Percentiles rank a stretch among this genome's conserved stretches.
Evolutionary conservation across 495 filamentous ascomycete genomes (phyloP).

Genomic region (Trichoderma erinaceum): DNA sequence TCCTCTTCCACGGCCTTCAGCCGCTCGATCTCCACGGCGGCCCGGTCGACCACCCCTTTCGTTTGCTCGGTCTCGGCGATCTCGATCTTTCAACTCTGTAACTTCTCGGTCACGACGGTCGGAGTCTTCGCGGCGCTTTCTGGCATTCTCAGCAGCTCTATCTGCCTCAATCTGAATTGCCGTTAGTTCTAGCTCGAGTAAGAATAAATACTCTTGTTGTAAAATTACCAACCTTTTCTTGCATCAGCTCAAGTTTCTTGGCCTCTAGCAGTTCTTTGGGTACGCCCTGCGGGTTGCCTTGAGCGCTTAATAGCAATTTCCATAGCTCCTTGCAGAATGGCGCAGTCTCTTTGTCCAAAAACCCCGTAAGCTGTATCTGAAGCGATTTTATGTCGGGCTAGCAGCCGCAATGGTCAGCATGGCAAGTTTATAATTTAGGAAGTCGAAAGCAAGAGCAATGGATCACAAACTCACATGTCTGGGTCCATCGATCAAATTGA

Average conservation of each 20-base stretch:
- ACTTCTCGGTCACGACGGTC: slow-evolving; percentile 53
- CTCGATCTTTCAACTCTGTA: slow-evolving; percentile 61
- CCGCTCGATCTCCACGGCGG: slow-evolving; percentile 44
- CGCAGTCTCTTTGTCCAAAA: slow-evolving; percentile 88
- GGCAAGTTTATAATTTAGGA: neutral
- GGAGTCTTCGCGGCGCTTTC: slow-evolving; percentile 53
- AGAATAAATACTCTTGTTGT: neutral
- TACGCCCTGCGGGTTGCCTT: slow-evolving; percentile 80
- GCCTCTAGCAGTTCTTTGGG: slow-evolving; percentile 92
- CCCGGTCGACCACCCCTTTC: slow-evolving; percentile 46
- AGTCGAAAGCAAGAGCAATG: neutral
- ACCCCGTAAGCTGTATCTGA: slow-evolving; percentile 89
- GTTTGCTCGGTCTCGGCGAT: slow-evolving; percentile 65
- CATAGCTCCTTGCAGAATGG: slow-evolving; percentile 92
- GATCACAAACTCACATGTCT: slow-evolving; percentile 58
- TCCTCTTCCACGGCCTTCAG: slow-evolving; percentile 36
- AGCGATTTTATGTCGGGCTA: slow-evolving; percentile 93
- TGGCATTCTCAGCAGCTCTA: slow-evolving; percentile 69
- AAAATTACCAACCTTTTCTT: slow-evolving; percentile 67
- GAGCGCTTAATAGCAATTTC: slow-evolving; percentile 83
- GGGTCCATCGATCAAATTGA: slow-evolving; percentile 75
- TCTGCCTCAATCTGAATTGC: slow-evolving; percentile 66
- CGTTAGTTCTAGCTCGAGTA: slow-evolving; percentile 19
- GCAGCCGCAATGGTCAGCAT: slow-evolving; percentile 12
- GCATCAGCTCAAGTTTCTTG: slow-evolving; percentile 88